Evolutionary conservation across 345 rosid genomes (phyloP), one percentile per base, ranked within the genome.

Genomic region (Corymbia maculata): DNA sequence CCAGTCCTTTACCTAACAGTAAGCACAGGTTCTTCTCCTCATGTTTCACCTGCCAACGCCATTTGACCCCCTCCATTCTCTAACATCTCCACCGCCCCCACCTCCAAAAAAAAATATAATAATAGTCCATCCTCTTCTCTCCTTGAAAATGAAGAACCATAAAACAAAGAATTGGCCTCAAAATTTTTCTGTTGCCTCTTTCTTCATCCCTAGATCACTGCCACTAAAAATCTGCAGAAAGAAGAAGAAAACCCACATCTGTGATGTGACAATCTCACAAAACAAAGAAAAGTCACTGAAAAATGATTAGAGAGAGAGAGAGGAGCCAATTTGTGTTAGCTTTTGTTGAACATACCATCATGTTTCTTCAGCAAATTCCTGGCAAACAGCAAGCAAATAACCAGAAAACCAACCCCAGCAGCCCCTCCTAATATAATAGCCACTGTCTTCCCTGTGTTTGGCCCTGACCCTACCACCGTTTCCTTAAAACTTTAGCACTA

Each of bases 381-480:
- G 42, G 98, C 98, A 92, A 95, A 97, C 92, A 98, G 88, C 92
- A 97, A 91, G 88, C 95, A 94, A 86, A 97, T 98, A 82, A 98
- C 95, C 88, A 98, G 91, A 89, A 98, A 98, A 59, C 96, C 99
- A 44, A 98, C 95, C 84, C 94, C 98, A 87, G 96, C 98, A 79
- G 96, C 97, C 87, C 99, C 99, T 92, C 99, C 99, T 86, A 98
- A 88, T 92, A 98, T 96, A 89, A 98, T 97, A 90, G 99, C 99
- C 94, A 97, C 99, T 22, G 99, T 96, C 93, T 95, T 98, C 44
- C 97, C 97, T 68, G 99, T 91, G 86, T 90, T 95, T 87, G 92
- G 95, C 89, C 95, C 96, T 88, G 96, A 88, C 87, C 93, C 94
- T 92, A 75, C 89, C 52, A 82, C 49, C 84, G 26, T 75, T 75